Evolutionary conservation across 2,329 filamentous ascomycete species (phyloP).

Genomic region (Periglandula ipomoeae): DNA sequence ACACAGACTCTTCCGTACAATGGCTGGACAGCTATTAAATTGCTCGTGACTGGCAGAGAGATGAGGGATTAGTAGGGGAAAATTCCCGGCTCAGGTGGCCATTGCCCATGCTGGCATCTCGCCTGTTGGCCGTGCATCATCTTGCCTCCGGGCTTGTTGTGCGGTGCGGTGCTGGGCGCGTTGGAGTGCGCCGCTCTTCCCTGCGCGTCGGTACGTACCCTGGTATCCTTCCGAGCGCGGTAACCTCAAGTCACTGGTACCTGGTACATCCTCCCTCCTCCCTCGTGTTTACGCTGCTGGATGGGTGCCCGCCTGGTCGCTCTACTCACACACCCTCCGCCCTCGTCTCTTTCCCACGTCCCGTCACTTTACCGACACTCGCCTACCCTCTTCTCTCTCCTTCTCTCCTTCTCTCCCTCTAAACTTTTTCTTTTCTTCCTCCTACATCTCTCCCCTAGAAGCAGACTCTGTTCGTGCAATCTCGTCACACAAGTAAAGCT

Average conservation of each 20-base stretch:
- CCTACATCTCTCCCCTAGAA: conserved; percentile 9
- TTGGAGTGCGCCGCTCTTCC: neutral
- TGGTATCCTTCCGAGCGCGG: conserved; percentile 3
- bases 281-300: conserved; percentile 8
- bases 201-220: neutral
- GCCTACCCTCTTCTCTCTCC: conserved; percentile 9
- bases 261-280: conserved; percentile 4
- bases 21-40: neutral
- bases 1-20: no score
- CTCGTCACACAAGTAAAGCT: conserved; percentile 5
- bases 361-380: conserved; percentile 12
- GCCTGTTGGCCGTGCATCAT: neutral
- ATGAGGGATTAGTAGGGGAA: neutral
- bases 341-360: conserved; percentile 12
- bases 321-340: conserved; percentile 13
- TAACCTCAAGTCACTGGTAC: conserved; percentile 3
- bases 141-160: neutral
- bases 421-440: conserved; percentile 15
- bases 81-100: neutral
- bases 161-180: neutral
- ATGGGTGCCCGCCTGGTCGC: conserved; percentile 8
- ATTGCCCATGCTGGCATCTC: neutral
- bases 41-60: neutral
- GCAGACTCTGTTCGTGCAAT: conserved; percentile 4
- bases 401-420: conserved; percentile 16